Conservation (phyloP, 495 filamentous ascomycete genomes). For the Aspergillus avenaceus region DNA sequence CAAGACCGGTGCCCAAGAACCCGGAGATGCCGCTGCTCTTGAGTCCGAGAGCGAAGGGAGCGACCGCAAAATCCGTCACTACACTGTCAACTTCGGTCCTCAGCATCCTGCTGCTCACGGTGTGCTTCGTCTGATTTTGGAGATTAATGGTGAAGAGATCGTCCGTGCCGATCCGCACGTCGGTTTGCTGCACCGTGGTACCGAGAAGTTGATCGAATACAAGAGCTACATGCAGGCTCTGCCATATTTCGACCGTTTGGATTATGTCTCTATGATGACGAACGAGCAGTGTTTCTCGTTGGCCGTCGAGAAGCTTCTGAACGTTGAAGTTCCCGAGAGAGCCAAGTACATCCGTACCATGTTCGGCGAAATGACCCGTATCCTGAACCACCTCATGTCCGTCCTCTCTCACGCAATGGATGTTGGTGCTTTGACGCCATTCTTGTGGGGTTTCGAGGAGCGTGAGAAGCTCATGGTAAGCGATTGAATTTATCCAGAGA, state of each 20-base stretch:
- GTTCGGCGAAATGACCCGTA: slow-evolving; percentile 93
- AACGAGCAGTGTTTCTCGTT: slow-evolving; percentile 97
- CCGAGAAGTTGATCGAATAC: slow-evolving; percentile 99
- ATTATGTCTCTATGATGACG: slow-evolving; percentile 99
- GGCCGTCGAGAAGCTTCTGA: slow-evolving; percentile 95
- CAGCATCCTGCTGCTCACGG: slow-evolving; percentile 99
- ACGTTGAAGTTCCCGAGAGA: slow-evolving; percentile 91
- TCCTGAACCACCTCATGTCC: slow-evolving; percentile 98
- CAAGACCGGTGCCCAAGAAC: slow-evolving; percentile 34
- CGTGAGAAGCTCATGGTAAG: slow-evolving; percentile 98
- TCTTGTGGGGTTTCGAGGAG: slow-evolving; percentile 99
- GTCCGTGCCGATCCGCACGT: slow-evolving; percentile 95
- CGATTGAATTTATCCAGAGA: slow-evolving; percentile 1
- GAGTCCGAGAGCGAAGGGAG: slow-evolving; percentile 51
- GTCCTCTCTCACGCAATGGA: slow-evolving; percentile 99
- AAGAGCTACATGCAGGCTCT: slow-evolving; percentile 98
- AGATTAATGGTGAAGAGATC: slow-evolving; percentile 97
- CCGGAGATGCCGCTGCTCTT: slow-evolving; percentile 39
- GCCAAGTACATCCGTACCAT: slow-evolving; percentile 97
- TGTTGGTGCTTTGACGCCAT: slow-evolving; percentile 95
- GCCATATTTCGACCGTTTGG: slow-evolving; percentile 97
- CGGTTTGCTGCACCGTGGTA: slow-evolving; percentile 91
- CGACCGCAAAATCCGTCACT: slow-evolving; percentile 90
- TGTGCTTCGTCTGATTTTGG: slow-evolving; percentile 95
- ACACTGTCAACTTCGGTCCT: slow-evolving; percentile 99